A percentile compares a stretch with the other conserved stretches of the same genome.
These are phyloP conservation scores for Rhizophora apiculata DNA, from an alignment of 345 rosid species.

Conservation along the genomic window DNA sequence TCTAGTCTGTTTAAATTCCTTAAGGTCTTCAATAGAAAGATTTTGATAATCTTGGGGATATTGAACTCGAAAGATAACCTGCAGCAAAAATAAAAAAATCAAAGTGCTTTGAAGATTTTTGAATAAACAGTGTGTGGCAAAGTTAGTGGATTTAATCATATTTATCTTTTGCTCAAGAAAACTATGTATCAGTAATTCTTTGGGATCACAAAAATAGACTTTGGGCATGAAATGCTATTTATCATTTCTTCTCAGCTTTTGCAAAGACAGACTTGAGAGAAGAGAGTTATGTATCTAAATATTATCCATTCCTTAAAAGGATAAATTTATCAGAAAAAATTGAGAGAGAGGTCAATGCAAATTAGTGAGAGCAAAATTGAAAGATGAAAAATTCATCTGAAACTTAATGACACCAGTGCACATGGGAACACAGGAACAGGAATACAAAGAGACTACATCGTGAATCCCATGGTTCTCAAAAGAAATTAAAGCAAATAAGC, in stretches of 20 bases:
- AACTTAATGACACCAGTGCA: too few relatives aligned
- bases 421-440: too few relatives aligned
- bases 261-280: background rate
- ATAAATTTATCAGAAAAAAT: background rate
- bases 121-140: background rate
- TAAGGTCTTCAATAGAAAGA: slow-evolving; percentile 91
- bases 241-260: too few relatives aligned
- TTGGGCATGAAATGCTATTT: too few relatives aligned
- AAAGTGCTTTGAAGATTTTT: slow-evolving; percentile 2
- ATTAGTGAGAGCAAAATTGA: too few relatives aligned
- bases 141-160: background rate
- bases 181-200: background rate
- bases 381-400: too few relatives aligned
- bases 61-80: slow-evolving; percentile 96
- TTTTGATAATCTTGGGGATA: slow-evolving; percentile 84
- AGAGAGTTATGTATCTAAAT: background rate
- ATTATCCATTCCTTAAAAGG: background rate
- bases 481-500: too few relatives aligned
- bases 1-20: slow-evolving; percentile 95
- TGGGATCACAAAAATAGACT: background rate
- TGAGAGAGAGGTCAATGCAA: too few relatives aligned
- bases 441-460: too few relatives aligned
- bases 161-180: background rate
- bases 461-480: too few relatives aligned
- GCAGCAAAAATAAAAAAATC: slow-evolving; percentile 17